phyloP scores from a whole-genome alignment of 257 asterid genomes.

The Solanum neorickii region DNA sequence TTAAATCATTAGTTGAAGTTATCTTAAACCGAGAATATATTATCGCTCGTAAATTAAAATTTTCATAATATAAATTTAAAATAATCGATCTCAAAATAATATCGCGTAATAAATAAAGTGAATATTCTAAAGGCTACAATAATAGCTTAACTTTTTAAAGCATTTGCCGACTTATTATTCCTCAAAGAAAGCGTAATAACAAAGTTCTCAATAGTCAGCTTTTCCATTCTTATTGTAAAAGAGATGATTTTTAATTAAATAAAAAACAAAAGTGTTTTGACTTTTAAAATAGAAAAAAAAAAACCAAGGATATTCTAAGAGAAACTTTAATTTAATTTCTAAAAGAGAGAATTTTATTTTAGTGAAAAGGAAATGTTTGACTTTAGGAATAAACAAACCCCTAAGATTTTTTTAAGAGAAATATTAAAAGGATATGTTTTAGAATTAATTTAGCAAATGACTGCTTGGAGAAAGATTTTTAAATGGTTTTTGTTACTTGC shows the following conservation, averaged over 20 bases:
- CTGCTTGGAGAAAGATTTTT: not conserved
- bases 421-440: not conserved
- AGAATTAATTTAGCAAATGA: not conserved
- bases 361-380: not conserved
- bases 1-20: not conserved
- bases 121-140: not conserved
- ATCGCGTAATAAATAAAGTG: too few species aligned
- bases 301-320: not conserved
- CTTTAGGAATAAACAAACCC: not conserved
- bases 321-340: not conserved
- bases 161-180: not conserved
- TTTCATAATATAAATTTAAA: rapidly evolving
- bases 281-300: not conserved
- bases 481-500: not conserved
- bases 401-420: not conserved
- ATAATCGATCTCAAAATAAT: rapidly evolving
- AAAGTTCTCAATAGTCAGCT: not conserved
- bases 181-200: not conserved
- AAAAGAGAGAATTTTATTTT: not conserved
- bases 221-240: not conserved
- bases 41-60: not conserved
- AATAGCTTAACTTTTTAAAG: not conserved
- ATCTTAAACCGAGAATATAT: not conserved
- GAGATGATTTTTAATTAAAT: not conserved
- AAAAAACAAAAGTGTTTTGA: not conserved